Evolutionary conservation across 176 grass and related monocot species (phyloP), one percentile per base, ranked within the genome.

Genomic region (Bromus sterilis): DNA sequence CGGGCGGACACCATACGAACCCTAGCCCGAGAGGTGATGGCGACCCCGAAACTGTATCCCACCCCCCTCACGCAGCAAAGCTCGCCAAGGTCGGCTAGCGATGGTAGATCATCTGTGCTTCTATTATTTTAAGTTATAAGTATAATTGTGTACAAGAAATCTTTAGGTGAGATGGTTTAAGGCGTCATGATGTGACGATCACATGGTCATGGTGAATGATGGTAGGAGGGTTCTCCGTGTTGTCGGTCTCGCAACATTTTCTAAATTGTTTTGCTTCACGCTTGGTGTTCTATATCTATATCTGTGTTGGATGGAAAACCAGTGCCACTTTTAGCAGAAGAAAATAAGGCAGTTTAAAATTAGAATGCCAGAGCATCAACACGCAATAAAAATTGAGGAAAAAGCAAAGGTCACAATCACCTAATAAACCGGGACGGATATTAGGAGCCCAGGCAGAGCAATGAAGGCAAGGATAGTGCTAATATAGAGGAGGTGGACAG

Each of bases 311-410:
- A 49, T 59, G 56, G 77, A 72, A 72, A 85, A 78, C 41, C 26
- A 85, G 48, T 66, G 49, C 21, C 35, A 82, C 40, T 64, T 89
- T 81, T 85, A 71, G 73, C 33, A 23, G 21, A 5, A 58, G 2
- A 16, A 73, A 73, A 74, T 51, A 35, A 14, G 40, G 28, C 21
- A 56, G 83, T 83, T 86, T 82, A 86, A 89, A 86, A 89, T 89
- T 89, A 89, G 87, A 20, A 57, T 39, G 35, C 35, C 72, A 81
- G 83, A 51, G 55, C 77, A 41, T 76, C 28, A 73, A 34, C 35
- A 81, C 59, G 35, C 83, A 86, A 86, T 89, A 89, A n/a, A n/a
- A n/a, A 86, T 86, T 86, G 78, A 82, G 66, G 35, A 66, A n/a
- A n/a, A n/a, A 79, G 25, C 82, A 71, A 35, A n/a, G n/a, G n/a